A percentile compares a stretch with the other conserved stretches of the same genome.
phyloP scores from a whole-genome alignment of 805 yeast genomes.

The Candida piceae region DNA sequence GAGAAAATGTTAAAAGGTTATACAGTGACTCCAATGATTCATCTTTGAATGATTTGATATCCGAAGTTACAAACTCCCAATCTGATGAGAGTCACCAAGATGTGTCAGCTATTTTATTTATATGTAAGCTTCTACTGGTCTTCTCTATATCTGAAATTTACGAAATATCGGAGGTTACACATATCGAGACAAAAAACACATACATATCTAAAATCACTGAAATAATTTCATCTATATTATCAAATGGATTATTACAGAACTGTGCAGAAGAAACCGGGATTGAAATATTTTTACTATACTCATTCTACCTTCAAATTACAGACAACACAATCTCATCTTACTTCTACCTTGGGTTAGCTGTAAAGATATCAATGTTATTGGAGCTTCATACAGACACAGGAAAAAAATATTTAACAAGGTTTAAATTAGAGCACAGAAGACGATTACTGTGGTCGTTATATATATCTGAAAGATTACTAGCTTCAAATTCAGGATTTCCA shows the following conservation, averaged over 20 bases:
- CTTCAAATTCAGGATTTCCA: slow-evolving; percentile 69
- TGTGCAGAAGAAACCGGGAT: slow-evolving; percentile 66
- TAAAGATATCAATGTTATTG: slow-evolving; percentile 55
- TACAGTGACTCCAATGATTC: slow-evolving; percentile 34
- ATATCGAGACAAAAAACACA: not conserved
- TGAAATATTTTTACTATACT: slow-evolving; percentile 60
- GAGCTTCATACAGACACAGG: slow-evolving; percentile 76
- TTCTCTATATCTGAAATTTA: slow-evolving; percentile 75
- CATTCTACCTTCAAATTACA: slow-evolving; percentile 65
- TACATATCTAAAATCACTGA: slow-evolving; percentile 57
- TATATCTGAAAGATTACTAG: slow-evolving; percentile 48
- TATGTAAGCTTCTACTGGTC: slow-evolving; percentile 59
- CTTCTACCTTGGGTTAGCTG: slow-evolving; percentile 62
- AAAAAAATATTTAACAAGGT: slow-evolving; percentile 39
- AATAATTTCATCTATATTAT: slow-evolving; percentile 60
- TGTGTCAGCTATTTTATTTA: slow-evolving; percentile 61
- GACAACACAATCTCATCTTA: slow-evolving; percentile 68
- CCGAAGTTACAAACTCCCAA: not conserved
- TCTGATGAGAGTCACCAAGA: slow-evolving; percentile 35
- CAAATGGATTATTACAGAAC: slow-evolving; percentile 64
- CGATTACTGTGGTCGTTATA: slow-evolving; percentile 24
- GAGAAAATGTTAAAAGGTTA: slow-evolving; percentile 50
- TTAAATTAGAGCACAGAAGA: slow-evolving; percentile 39
- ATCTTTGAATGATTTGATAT: slow-evolving; percentile 2
- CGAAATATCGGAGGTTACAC: slow-evolving; percentile 29